Evolutionary conservation across 2,329 filamentous ascomycete genomes (phyloP).

Genomic region (Aspergillus ochraceoroseus): DNA sequence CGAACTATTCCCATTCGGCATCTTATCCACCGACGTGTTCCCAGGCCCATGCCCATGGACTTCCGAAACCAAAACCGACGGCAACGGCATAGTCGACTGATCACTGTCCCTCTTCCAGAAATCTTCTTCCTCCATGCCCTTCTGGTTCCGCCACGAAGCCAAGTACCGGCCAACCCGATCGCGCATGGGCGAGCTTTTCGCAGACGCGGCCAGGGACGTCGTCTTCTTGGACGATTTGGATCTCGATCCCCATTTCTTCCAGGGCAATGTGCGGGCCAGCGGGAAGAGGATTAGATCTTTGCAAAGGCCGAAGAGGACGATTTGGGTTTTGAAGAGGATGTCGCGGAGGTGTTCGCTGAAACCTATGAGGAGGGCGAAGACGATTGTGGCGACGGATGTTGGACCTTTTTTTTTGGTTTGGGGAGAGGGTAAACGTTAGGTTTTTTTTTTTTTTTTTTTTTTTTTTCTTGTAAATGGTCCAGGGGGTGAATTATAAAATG

Average conservation of each 20-base stretch:
- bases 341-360: constrained; percentile 45
- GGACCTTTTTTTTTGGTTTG: constrained; percentile 22
- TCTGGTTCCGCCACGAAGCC: constrained; percentile 19
- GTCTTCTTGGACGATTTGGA: constrained; percentile 3
- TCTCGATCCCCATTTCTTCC: no score
- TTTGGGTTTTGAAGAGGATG: constrained; percentile 22
- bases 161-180: constrained; percentile 28
- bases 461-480: neutral
- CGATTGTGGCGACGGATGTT: constrained; percentile 51
- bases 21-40: constrained; percentile 11
- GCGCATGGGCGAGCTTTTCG: constrained; percentile 19
- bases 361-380: constrained; percentile 50
- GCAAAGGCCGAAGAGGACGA: constrained; percentile 22
- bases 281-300: constrained; percentile 26
- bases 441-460: no score
- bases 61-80: constrained; percentile 13
- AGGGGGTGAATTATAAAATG: neutral
- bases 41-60: constrained; percentile 10
- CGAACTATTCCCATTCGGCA: neutral
- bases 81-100: constrained; percentile 12
- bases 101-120: constrained; percentile 30
- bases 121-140: constrained; percentile 28
- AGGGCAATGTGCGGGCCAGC: constrained; percentile 14
- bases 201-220: neutral
- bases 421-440: no score